Conservation (phyloP, 176 grass and related monocot genomes). For the Ensete glaucum region DNA sequence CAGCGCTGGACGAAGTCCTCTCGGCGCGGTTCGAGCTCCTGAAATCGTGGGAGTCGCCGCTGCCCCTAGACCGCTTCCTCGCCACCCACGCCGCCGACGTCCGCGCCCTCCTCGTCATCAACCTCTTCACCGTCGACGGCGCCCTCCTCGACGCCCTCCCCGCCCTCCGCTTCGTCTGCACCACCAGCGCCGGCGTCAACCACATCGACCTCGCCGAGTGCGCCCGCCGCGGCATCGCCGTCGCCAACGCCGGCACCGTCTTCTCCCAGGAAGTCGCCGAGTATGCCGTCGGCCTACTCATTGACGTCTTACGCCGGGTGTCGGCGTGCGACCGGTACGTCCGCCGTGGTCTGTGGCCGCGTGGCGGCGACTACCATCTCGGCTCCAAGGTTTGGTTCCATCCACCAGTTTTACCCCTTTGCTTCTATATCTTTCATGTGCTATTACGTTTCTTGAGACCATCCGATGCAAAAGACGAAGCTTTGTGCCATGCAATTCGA, state of each 20-base stretch:
- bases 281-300: slow-evolving; percentile 35
- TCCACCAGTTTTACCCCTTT: too few species aligned
- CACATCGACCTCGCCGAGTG: slow-evolving; percentile 49
- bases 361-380: slow-evolving; percentile 19
- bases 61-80: slow-evolving; percentile 26
- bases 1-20: slow-evolving; percentile 9
- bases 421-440: too few species aligned
- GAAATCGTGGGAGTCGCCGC: slow-evolving; percentile 10
- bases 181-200: slow-evolving; percentile 30
- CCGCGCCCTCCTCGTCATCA: slow-evolving; percentile 9
- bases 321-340: slow-evolving; percentile 31
- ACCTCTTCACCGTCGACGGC: neutral
- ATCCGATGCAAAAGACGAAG: too few species aligned
- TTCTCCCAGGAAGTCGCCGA: slow-evolving; percentile 35
- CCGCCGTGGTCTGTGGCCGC: slow-evolving; percentile 23
- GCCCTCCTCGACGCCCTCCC: slow-evolving; percentile 22
- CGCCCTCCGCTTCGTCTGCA: slow-evolving; percentile 28
- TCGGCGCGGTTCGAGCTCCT: slow-evolving; percentile 21
- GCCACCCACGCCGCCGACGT: slow-evolving; percentile 5
- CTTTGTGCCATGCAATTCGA: too few species aligned
- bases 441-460: too few species aligned
- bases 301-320: slow-evolving; percentile 36
- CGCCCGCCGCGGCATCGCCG: slow-evolving; percentile 25
- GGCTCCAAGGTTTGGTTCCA: slow-evolving; percentile 32
- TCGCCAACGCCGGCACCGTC: slow-evolving; percentile 34